phyloP scores from a whole-genome alignment of 2,329 filamentous ascomycete genomes.

The Penicillium psychrosexuale region DNA sequence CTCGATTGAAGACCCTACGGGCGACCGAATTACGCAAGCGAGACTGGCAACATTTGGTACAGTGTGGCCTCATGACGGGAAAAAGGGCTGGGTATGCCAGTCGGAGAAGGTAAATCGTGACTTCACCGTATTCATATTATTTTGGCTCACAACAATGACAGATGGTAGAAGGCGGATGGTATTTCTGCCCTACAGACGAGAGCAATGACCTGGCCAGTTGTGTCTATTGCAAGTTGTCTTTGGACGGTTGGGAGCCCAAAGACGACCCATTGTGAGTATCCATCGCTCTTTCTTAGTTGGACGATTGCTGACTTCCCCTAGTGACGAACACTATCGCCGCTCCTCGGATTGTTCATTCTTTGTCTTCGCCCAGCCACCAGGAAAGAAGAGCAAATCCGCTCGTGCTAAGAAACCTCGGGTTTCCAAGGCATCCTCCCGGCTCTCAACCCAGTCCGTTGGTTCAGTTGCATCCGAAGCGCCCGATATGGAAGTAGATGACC shows the following conservation, averaged over 20 bases:
- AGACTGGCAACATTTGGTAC: constrained; percentile 79
- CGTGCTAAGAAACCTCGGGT: constrained; percentile 53
- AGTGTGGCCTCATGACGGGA: constrained; percentile 84
- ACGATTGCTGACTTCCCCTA: constrained; percentile 36
- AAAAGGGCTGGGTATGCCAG: constrained; percentile 86
- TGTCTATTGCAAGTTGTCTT: constrained; percentile 80
- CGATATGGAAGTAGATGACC: constrained; percentile 46
- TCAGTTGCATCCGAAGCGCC: constrained; percentile 47
- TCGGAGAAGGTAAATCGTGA: constrained; percentile 68
- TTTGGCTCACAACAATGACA: constrained; percentile 38
- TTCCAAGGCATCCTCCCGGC: constrained; percentile 67
- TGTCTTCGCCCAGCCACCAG: constrained; percentile 54
- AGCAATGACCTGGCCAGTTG: constrained; percentile 89
- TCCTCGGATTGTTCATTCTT: constrained; percentile 83
- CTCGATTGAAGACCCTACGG: constrained; percentile 68
- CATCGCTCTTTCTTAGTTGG: constrained; percentile 20
- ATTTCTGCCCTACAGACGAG: constrained; percentile 79
- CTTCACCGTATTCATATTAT: not conserved
- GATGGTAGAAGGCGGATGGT: constrained; percentile 92
- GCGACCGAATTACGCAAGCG: constrained; percentile 68
- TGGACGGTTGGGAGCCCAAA: constrained; percentile 91
- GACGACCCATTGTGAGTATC: constrained; percentile 78
- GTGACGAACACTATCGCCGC: constrained; percentile 80
- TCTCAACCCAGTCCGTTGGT: constrained; percentile 51
- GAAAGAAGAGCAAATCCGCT: constrained; percentile 56